Evolutionary conservation across 2,329 filamentous ascomycete species (phyloP).

Genomic region (Aspergillus phoenicis): DNA sequence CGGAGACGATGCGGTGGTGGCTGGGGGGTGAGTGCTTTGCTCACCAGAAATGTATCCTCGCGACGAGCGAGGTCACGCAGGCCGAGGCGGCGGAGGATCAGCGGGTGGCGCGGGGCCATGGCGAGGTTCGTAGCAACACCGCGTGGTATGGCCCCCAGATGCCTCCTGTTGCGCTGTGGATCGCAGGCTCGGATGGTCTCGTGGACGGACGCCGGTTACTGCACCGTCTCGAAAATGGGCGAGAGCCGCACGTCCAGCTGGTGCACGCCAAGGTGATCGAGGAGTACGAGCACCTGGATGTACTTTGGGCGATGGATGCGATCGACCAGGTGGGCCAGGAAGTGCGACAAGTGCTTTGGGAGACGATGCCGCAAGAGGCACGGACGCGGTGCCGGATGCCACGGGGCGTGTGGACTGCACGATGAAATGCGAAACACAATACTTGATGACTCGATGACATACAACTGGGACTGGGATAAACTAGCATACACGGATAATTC

Average conservation of each 20-base stretch:
- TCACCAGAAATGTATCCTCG: conserved; percentile 81
- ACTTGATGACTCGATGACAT: background rate
- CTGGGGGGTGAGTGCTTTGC: conserved; percentile 83
- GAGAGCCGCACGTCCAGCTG: conserved; percentile 78
- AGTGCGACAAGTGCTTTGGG: conserved; percentile 80
- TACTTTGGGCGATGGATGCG: conserved; percentile 91
- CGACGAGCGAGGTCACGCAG: conserved; percentile 72
- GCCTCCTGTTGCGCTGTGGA: conserved; percentile 86
- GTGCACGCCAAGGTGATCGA: conserved; percentile 82
- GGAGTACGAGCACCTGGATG: conserved; percentile 90
- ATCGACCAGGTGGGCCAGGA: conserved; percentile 81
- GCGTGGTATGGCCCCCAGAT: conserved; percentile 82
- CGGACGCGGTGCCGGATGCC: conserved; percentile 66
- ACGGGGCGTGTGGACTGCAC: conserved; percentile 8
- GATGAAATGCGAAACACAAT: background rate
- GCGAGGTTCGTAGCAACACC: conserved; percentile 40
- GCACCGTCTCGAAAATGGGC: conserved; percentile 70
- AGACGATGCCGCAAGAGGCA: conserved; percentile 62
- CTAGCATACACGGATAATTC: too few species aligned
- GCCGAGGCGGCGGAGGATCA: conserved; percentile 55
- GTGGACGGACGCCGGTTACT: conserved; percentile 80
- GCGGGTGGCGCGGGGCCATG: conserved; percentile 24
- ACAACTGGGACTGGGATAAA: background rate
- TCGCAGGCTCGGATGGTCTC: conserved; percentile 78
- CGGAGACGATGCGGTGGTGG: conserved; percentile 96